phyloP scores from a whole-genome alignment of 257 asterid species.

The Penstemon barbatus region DNA sequence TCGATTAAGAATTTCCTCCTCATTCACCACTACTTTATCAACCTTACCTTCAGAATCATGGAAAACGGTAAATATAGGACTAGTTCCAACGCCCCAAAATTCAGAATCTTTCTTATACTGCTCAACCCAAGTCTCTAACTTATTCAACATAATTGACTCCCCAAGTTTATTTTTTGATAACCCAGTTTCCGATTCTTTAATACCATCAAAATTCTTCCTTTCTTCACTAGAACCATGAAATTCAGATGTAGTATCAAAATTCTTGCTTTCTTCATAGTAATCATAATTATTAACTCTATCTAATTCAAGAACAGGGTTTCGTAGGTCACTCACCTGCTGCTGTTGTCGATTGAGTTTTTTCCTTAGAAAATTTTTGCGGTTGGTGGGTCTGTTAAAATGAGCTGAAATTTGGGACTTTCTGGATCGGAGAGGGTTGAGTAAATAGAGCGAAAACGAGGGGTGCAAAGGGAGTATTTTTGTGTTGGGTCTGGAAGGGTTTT shows the following conservation, averaged over 20 bases:
- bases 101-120: slow-evolving; percentile 73
- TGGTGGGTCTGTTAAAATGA: slow-evolving; percentile 48
- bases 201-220: slow-evolving; percentile 31
- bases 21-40: slow-evolving; percentile 68
- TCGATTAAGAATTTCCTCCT: slow-evolving; percentile 77
- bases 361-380: slow-evolving; percentile 73
- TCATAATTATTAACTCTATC: slow-evolving; percentile 3
- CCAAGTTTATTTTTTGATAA: slow-evolving; percentile 41
- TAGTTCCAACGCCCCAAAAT: slow-evolving; percentile 84
- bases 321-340: slow-evolving; percentile 51
- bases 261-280: slow-evolving; percentile 23
- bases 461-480: slow-evolving; percentile 30
- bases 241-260: slow-evolving; percentile 33
- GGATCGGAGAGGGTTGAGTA: slow-evolving; percentile 36
- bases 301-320: slow-evolving; percentile 36
- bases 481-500: slow-evolving; percentile 34
- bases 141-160: slow-evolving; percentile 62
- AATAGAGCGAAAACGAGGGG: slow-evolving; percentile 33
- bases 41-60: slow-evolving; percentile 65
- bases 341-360: slow-evolving; percentile 50
- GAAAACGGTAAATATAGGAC: slow-evolving; percentile 64
- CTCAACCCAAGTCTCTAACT: slow-evolving; percentile 80
- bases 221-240: slow-evolving; percentile 25
- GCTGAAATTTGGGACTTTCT: slow-evolving; percentile 58
- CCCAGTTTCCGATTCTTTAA: slow-evolving; percentile 29